A percentile compares a stretch with the other conserved stretches of the same genome.
phyloP scores from a whole-genome alignment of 441 rosid genomes.

The Populus tomentosa region DNA sequence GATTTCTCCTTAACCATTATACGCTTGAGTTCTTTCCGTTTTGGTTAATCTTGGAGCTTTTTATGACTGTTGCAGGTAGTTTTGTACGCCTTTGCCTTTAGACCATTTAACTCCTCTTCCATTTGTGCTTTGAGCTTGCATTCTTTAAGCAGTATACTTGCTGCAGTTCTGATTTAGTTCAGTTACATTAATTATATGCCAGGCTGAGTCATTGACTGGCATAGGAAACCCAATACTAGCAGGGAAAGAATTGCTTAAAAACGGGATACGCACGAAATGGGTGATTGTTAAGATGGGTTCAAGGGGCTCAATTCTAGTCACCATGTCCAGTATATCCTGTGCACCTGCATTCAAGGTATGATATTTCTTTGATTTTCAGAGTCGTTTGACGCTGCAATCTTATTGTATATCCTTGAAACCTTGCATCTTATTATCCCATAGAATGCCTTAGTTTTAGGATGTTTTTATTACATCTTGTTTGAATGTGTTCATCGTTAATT shows the following conservation, averaged over 20 bases:
- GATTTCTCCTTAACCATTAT: too few relatives aligned
- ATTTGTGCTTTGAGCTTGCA: too few relatives aligned
- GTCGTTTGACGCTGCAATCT: constrained; percentile 6
- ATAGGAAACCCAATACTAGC: constrained; percentile 67
- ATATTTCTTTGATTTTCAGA: neutral
- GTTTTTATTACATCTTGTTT: too few relatives aligned
- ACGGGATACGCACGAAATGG: constrained; percentile 76
- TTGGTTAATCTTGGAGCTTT: too few relatives aligned
- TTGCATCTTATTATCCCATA: neutral
- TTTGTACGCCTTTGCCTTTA: too few relatives aligned
- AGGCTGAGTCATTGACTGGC: constrained; percentile 91
- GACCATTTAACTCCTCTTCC: too few relatives aligned
- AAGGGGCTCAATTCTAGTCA: constrained; percentile 74
- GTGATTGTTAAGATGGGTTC: constrained; percentile 93
- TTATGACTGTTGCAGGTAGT: too few relatives aligned
- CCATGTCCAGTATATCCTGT: constrained; percentile 63
- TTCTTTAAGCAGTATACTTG: too few relatives aligned
- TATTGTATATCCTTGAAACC: neutral
- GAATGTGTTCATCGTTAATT: too few relatives aligned
- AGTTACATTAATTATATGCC: constrained; percentile 14
- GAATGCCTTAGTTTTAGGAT: too few relatives aligned
- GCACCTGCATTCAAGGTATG: constrained; percentile 94
- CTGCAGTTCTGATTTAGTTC: constrained; percentile 1
- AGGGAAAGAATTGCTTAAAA: constrained; percentile 73
- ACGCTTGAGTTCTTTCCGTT: too few relatives aligned